Conservation (phyloP, 352 stramenopile genomes). For the Globisporangium cederbergense region DNA sequence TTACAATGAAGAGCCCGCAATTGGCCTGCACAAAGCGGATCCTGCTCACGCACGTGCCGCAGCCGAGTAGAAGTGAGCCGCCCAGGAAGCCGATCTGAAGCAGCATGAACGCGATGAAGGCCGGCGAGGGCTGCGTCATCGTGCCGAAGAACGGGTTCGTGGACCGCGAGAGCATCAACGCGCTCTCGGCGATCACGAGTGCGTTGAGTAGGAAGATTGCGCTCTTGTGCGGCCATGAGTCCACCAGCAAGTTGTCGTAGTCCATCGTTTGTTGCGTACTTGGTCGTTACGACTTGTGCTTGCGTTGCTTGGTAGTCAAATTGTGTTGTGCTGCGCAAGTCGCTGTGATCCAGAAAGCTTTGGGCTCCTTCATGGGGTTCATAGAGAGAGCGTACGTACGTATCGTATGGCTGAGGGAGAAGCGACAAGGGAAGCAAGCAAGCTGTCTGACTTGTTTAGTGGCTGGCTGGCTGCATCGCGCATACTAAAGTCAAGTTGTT, state of each 20-base stretch:
- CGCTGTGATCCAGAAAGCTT: too few relatives aligned
- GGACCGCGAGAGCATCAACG: constrained; percentile 23
- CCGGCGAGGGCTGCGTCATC: constrained; percentile 23
- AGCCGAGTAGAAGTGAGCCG: constrained; percentile 20
- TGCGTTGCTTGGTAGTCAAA: not conserved
- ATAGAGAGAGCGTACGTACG: too few relatives aligned
- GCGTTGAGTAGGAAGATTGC: constrained; percentile 30
- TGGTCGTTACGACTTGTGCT: not conserved
- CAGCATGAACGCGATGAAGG: constrained; percentile 35
- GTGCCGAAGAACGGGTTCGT: constrained; percentile 36
- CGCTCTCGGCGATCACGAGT: constrained; percentile 27
- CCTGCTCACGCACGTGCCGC: constrained; percentile 28
- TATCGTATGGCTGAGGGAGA: too few relatives aligned
- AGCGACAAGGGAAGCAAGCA: too few relatives aligned
- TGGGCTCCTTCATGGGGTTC: too few relatives aligned
- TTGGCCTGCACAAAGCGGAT: constrained; percentile 25
- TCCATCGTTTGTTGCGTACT: not conserved
- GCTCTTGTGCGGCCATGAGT: constrained; percentile 27
- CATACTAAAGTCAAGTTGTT: too few relatives aligned
- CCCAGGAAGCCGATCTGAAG: constrained; percentile 29
- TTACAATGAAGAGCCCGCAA: constrained; percentile 20
- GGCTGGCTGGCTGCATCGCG: too few relatives aligned
- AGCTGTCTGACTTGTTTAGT: too few relatives aligned
- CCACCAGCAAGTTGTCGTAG: not conserved
- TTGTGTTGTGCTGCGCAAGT: too few relatives aligned